Conservation (phyloP, 306 rosid genomes). For the Casuarina glauca region DNA sequence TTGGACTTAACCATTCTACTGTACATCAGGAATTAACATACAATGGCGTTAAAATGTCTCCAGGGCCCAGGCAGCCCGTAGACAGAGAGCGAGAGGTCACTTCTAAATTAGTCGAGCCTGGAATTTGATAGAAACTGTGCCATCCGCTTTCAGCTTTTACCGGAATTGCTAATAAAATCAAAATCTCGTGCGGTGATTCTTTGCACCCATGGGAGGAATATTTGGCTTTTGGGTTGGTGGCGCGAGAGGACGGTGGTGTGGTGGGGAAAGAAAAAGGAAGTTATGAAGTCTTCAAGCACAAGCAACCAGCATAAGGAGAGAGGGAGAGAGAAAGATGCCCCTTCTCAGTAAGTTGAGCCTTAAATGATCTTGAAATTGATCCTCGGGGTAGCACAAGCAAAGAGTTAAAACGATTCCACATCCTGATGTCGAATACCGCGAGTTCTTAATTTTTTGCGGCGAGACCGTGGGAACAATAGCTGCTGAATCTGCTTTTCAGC, state of each 20-base stretch:
- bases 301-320: neutral
- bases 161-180: neutral
- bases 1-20: neutral
- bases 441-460: slow-evolving; percentile 56
- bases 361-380: neutral
- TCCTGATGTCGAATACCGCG: slow-evolving; percentile 39
- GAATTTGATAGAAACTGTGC: neutral
- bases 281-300: neutral
- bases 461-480: slow-evolving; percentile 72
- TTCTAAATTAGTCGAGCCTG: too few species aligned
- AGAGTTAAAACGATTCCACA: slow-evolving; percentile 26
- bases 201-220: neutral
- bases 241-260: too few species aligned
- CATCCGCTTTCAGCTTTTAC: neutral
- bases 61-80: too few species aligned
- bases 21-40: neutral
- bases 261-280: neutral
- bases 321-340: neutral
- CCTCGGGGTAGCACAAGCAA: neutral
- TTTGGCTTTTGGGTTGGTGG: neutral
- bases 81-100: too few species aligned
- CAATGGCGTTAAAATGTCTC: neutral
- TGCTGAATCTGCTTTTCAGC: slow-evolving; percentile 87
- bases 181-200: neutral
- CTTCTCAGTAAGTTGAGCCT: neutral